Evolutionary conservation across 108 stramenopile genomes (phyloP), one percentile per base, ranked within the genome.

Genomic region (Skeletonema marinoi): DNA sequence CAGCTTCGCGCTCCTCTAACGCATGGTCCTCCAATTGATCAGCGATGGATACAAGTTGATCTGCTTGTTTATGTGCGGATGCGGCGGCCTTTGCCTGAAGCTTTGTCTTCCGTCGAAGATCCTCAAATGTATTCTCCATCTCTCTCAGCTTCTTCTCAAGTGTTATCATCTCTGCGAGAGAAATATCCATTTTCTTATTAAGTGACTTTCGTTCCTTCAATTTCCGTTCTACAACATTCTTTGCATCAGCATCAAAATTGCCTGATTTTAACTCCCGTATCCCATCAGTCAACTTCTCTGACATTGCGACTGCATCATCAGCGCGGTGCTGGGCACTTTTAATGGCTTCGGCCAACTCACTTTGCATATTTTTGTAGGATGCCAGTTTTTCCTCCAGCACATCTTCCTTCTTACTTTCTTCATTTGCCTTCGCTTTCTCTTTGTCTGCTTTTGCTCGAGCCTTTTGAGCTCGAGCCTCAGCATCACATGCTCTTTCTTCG

Each of bases 11-110:
- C 60, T 93, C 93, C 78, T 93, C 93, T 62, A 88, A 72, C 21
- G 93, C 93, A 73, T 93, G 89, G 54, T 91, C 90, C 21, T 89
- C 90, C 48, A 93, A 67, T 54, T 93, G 90, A 70, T 93, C 90
- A 2, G 93, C 90, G 10, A 81, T 64, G 19, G 80, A 78, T 12
- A 78, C 61, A 50, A 81, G 79, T 33, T 85, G 88, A 66, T 93
- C 93, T 11, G 90, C 90, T 51, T 80, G 70, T 58, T 73, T 90
- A 60, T 90, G 69, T 14, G 85, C 81, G 29, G 86, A 72, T 4
- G 88, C 73, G 17, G 90, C 93, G 14, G 77, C 66, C 31, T 93
- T 89, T 2, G 89, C 80, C 54, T 93, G 93, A n/a, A 75, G 65
- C 41, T 86, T 90, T 73, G 78, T 75, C 30, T 72, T 66, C 13